Evolutionary conservation across 257 asterid species (phyloP).

Genomic region (Solanum chaucha): DNA sequence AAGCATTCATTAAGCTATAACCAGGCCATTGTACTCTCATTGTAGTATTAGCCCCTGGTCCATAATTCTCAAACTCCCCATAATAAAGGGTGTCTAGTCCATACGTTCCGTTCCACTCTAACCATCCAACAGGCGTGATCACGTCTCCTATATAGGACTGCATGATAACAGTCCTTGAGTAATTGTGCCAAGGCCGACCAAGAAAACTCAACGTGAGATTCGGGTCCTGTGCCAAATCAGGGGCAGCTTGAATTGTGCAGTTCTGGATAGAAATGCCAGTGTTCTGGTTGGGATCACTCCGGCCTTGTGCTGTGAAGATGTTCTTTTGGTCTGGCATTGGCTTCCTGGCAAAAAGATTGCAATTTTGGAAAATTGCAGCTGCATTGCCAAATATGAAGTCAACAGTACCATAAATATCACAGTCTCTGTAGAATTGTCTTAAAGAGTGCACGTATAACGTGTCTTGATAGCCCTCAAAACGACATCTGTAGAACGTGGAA

Average conservation of each 20-base stretch:
- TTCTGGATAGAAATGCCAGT: constrained; percentile 15
- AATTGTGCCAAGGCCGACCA: constrained; percentile 12
- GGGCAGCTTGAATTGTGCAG: constrained; percentile 11
- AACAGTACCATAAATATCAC: constrained; percentile 3
- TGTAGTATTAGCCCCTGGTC: constrained; percentile 11
- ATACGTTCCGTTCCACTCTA: constrained; percentile 9
- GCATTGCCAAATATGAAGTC: constrained; percentile 1
- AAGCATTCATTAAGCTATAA: constrained; percentile 7
- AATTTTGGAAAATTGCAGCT: constrained; percentile 2
- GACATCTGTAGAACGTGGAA: constrained; percentile 4
- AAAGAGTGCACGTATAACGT: neutral
- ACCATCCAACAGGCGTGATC: constrained; percentile 11
- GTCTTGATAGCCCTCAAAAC: constrained; percentile 10
- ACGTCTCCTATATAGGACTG: constrained; percentile 8
- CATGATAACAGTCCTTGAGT: constrained; percentile 13
- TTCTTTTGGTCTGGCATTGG: constrained; percentile 12
- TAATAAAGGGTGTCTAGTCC: constrained; percentile 9
- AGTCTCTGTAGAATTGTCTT: constrained; percentile 9
- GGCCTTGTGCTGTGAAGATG: constrained; percentile 10
- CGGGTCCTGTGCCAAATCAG: neutral
- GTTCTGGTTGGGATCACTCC: constrained; percentile 11
- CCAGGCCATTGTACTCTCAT: constrained; percentile 19
- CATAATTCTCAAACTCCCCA: constrained; percentile 10
- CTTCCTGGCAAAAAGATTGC: constrained; percentile 4
- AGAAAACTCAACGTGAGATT: neutral